Conservation (phyloP, 768 basidiomycete genomes). For the Suillus subaureus region DNA sequence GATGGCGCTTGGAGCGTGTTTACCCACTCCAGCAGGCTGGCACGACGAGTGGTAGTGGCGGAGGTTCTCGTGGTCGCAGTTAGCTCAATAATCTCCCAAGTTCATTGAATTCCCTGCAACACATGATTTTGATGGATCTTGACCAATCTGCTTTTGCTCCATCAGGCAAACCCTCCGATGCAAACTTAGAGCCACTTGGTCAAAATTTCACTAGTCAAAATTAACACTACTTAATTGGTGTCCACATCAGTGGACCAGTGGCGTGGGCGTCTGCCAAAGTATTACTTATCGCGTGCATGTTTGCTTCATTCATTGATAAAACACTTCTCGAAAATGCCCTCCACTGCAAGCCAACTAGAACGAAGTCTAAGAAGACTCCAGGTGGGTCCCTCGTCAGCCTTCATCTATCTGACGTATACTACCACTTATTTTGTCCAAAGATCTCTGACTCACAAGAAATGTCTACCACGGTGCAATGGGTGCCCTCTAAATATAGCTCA, state of each 20-base stretch:
- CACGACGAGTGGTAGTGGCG: not conserved
- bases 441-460: not conserved
- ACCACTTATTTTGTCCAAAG: not conserved
- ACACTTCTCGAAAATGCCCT: not conserved
- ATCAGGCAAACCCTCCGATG: too few relatives aligned
- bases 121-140: not conserved
- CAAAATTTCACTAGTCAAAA: too few relatives aligned
- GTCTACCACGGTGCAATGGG: not conserved
- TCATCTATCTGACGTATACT: not conserved
- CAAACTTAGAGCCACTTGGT: too few relatives aligned
- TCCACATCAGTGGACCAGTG: not conserved
- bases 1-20: conserved; percentile 4
- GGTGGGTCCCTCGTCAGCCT: not conserved
- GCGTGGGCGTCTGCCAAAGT: not conserved
- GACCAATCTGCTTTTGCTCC: not conserved
- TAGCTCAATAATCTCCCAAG: not conserved
- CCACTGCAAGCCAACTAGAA: not conserved
- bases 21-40: not conserved
- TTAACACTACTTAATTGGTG: too few relatives aligned
- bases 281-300: not conserved
- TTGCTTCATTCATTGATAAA: not conserved
- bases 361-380: not conserved
- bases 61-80: not conserved
- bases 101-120: not conserved
- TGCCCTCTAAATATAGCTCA: not conserved